Evolutionary conservation across 768 basidiomycete species (phyloP), one percentile per base, ranked within the genome.

Genomic region (Cystobasidium ongulense): DNA sequence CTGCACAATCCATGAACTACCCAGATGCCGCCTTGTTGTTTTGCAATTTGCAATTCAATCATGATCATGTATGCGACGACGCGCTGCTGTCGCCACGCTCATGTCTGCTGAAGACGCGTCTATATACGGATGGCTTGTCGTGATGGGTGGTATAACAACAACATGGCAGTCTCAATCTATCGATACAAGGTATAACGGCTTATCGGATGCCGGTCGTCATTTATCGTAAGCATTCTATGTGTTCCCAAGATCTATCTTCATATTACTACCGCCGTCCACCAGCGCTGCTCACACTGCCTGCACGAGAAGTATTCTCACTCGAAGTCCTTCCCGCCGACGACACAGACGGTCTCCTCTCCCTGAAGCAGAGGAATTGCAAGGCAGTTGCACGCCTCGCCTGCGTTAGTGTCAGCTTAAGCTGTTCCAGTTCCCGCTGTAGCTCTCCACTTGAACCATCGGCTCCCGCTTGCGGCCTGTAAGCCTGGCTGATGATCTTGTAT

Each of bases 351-450:
- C 43, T 10, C 25, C 38, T 71, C 41, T 71, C 68, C 35, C 88
- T 86, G 85, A 98, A 95, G 83, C 95, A 98, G 80, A 97, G 82
- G 77, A 96, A 98, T 80, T 96, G 92, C 68, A 96, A 89, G 5
- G 90, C 91, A 4, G 96, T 98, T 63, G 92, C 90, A 66, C 90
- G 85, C 53, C 93, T 86, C 29, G 91, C 89, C 74, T 95, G 92
- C 46, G 88, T 87, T 71, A 98, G 82, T 27, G 89, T 92, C 84
- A 88, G 90, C 84, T 94, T 94, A 71, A 99, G 89, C 11, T 89
- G 88, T 78, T 97, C 92, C 65, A 99, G 84, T 78, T 92, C 89
- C 23, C 84, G 83, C 80, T 97, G 92, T 72, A 97, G 82, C 79
- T 91, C 91, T 81, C 90, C 89, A 76, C 91, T 89, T n/a, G 75